Evolutionary conservation across 1,139 yeast genomes (phyloP).

Genomic region (Pichia sp.): DNA sequence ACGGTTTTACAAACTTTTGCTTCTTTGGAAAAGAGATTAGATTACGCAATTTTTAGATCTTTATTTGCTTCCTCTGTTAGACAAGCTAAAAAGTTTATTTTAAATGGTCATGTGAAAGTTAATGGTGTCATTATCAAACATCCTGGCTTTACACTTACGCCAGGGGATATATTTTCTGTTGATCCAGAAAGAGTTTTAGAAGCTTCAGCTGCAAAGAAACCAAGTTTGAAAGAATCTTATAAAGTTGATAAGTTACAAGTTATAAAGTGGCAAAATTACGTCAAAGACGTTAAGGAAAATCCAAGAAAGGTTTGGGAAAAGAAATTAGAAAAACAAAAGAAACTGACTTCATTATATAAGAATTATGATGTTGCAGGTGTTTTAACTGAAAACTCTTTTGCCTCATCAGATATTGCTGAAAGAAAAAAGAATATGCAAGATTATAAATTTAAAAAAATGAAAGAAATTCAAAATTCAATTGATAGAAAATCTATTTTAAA

Average conservation of each 20-base stretch:
- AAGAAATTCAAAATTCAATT: conserved; percentile 36
- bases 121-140: conserved; percentile 75
- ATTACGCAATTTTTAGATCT: conserved; percentile 82
- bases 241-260: conserved; percentile 68
- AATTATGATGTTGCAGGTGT: conserved; percentile 18
- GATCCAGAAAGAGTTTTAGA: conserved; percentile 78
- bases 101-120: conserved; percentile 78
- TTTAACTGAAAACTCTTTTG: conserved; percentile 19
- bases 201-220: conserved; percentile 83
- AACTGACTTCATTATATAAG: conserved; percentile 21
- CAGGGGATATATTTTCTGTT: conserved; percentile 86
- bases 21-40: conserved; percentile 79
- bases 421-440: conserved; percentile 29
- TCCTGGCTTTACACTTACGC: conserved; percentile 70
- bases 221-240: conserved; percentile 61
- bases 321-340: conserved; percentile 34
- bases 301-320: conserved; percentile 57
- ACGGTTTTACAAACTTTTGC: conserved; percentile 85
- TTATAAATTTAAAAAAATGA: conserved; percentile 32
- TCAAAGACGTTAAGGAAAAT: conserved; percentile 48
- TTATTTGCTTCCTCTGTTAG: conserved; percentile 91
- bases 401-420: conserved; percentile 16
- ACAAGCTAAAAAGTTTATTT: conserved; percentile 86
- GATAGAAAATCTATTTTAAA: conserved; percentile 44
- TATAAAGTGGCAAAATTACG: conserved; percentile 67